Conservation (phyloP, 2,329 filamentous ascomycete genomes). For the Sarocladium oryzae region DNA sequence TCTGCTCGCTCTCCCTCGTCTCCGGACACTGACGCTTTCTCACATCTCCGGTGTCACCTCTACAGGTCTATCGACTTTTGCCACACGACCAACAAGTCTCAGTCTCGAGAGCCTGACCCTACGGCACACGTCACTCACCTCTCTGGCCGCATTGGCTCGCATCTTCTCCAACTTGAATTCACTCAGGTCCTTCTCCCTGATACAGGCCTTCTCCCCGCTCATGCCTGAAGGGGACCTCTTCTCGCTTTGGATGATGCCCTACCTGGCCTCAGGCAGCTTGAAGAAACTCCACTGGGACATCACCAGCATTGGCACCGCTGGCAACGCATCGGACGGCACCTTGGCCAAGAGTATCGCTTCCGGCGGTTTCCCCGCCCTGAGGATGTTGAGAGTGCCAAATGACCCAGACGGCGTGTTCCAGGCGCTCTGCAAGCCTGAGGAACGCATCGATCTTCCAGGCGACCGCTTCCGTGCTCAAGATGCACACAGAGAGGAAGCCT, state of each 20-base stretch:
- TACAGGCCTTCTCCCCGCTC: slow-evolving; percentile 48
- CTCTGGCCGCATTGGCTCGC: slow-evolving; percentile 51
- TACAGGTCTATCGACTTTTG: slow-evolving; percentile 49
- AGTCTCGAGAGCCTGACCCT: slow-evolving; percentile 45
- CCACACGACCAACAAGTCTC: slow-evolving; percentile 39
- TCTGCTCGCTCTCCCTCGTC: slow-evolving; percentile 41
- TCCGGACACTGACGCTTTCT: slow-evolving; percentile 49
- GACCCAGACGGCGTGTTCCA: slow-evolving; percentile 67
- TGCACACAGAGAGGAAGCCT: slow-evolving; percentile 1
- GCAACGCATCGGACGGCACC: slow-evolving; percentile 50
- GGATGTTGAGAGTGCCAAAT: slow-evolving; percentile 54
- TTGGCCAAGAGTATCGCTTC: slow-evolving; percentile 57
- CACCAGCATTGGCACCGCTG: slow-evolving; percentile 37
- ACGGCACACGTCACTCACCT: slow-evolving; percentile 49
- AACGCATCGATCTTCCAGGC: slow-evolving; percentile 43
- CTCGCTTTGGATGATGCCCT: slow-evolving; percentile 55
- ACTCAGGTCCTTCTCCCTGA: slow-evolving; percentile 45
- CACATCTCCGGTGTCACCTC: slow-evolving; percentile 50
- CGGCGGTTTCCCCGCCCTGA: slow-evolving; percentile 56
- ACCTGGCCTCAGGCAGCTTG: slow-evolving; percentile 50
- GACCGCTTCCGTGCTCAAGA: slow-evolving; percentile 35
- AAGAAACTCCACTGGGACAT: slow-evolving; percentile 59
- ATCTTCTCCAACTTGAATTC: slow-evolving; percentile 48
- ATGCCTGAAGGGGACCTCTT: slow-evolving; percentile 49
- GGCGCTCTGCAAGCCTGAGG: slow-evolving; percentile 57